A percentile compares a stretch with the other conserved stretches of the same genome.
Conservation (phyloP, 148 eudicot genomes). For the Camellia granthamiana region DNA sequence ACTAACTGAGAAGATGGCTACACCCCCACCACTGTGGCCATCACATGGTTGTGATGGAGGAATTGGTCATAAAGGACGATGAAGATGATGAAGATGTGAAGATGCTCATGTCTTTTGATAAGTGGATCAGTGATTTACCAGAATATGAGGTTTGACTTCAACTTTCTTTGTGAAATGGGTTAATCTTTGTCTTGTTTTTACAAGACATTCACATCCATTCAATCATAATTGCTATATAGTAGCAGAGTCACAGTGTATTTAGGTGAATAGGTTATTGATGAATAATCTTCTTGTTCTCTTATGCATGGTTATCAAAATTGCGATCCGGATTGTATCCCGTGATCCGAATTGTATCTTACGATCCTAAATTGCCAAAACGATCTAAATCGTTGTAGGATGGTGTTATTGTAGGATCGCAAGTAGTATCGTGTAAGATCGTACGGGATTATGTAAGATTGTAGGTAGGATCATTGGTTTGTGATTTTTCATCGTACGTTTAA, state of each 20-base stretch:
- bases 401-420: too few relatives aligned
- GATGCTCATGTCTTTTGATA: not conserved
- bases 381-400: too few relatives aligned
- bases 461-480: too few relatives aligned
- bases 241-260: not conserved
- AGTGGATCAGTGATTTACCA: constrained; percentile 6
- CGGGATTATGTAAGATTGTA: too few relatives aligned
- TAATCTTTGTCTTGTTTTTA: not conserved
- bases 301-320: too few relatives aligned
- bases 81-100: not conserved
- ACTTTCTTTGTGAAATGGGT: constrained; percentile 6
- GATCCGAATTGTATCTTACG: too few relatives aligned
- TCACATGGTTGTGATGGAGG: not conserved
- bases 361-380: too few relatives aligned
- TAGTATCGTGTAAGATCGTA: too few relatives aligned
- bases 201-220: not conserved
- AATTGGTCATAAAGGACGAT: constrained; percentile 2
- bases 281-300: not conserved
- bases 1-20: not conserved
- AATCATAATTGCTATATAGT: not conserved
- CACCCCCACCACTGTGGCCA: not conserved
- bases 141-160: constrained; percentile 12
- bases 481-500: too few relatives aligned
- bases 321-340: too few relatives aligned
- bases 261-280: not conserved